These are phyloP conservation scores for Ophiostoma fasciatum DNA, from an alignment of 2,329 filamentous ascomycete species.

Conservation along the genomic window DNA sequence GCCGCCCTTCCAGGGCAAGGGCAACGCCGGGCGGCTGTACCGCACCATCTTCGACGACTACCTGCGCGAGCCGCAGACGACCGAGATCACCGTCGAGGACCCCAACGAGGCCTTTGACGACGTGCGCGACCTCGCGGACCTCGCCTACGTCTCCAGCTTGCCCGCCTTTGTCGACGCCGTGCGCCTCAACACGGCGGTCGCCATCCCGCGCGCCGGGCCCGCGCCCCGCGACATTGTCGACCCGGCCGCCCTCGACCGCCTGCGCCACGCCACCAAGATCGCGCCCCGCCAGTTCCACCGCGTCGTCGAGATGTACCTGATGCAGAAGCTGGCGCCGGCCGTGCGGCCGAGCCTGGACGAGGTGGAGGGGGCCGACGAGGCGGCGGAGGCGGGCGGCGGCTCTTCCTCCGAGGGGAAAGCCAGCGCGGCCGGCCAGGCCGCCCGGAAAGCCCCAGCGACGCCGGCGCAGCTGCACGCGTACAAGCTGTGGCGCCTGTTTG, in stretches of 20 bases:
- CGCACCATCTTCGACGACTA: conserved; percentile 60
- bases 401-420: conserved; percentile 16
- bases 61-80: conserved; percentile 49
- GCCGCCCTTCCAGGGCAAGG: conserved; percentile 69
- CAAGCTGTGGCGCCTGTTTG: conserved; percentile 56
- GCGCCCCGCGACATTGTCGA: conserved; percentile 43
- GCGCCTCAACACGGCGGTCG: conserved; percentile 35
- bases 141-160: conserved; percentile 44
- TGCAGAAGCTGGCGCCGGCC: conserved; percentile 40
- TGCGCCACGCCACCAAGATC: conserved; percentile 55
- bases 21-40: conserved; percentile 71
- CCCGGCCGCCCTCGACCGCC: conserved; percentile 33
- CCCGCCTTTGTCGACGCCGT: conserved; percentile 40
- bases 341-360: conserved; percentile 38
- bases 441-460: conserved; percentile 20
- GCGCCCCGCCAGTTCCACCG: conserved; percentile 61
- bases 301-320: conserved; percentile 60
- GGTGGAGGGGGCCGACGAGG: conserved; percentile 15
- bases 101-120: conserved; percentile 79
- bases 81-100: conserved; percentile 86
- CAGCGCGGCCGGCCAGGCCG: neutral
- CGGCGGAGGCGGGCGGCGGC: conserved; percentile 8
- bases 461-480: conserved; percentile 47
- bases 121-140: conserved; percentile 60
- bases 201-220: conserved; percentile 31